Base-by-base conservation (phyloP, 208 protist species). In the Crithidia sp. region DNA sequence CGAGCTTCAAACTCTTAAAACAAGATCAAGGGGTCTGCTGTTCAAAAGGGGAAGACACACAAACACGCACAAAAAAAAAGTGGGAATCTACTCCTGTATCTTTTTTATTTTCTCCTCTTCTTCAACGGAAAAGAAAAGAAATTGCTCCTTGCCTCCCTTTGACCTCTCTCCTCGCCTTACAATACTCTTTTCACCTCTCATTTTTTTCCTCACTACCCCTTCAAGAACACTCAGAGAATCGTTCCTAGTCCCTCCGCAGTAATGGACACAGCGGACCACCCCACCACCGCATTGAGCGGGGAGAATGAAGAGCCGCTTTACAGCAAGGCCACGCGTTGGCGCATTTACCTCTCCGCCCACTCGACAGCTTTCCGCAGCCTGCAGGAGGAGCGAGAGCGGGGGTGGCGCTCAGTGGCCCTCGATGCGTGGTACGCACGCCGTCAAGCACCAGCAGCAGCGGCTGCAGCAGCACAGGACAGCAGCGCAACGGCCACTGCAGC, bases 351-450 rank as follows among this genome's bases (percentile, higher is more conserved):
- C 8, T 37, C 44, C 7, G 41, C 40, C 14, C 43, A 62, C 47
- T 92, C 78, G 6, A 59, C 40, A 5, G 82, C 72, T 4, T 95
- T 85, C 62, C 57, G 79, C 5, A 64, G 41, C 5, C 71, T 95
- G 62, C 70, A 89, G 50, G 60, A 68, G 50, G 88, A 95, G 63
- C 80, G 86, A 4, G 74, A 84, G 60, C 52, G 62, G 10, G 90
- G 90, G 44, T 95, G 90, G 88, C 54, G 72, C 19, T 89, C 81
- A 2, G 28, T 72, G 17, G 87, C 87, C 14, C 76, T 95, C 36
- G 87, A 91, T 71, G 60, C 47, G 63, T 95, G 90, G 90, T 95
- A 95, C 55, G 49, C 68, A 14, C 45, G 70, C 28, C 86, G 73
- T 4, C 65, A 71, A 39, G 16, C 68, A 13, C 43, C 40, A n/a